Base-by-base conservation (phyloP, 805 yeast genomes). In the Kurtzmaniella cleridarum region DNA sequence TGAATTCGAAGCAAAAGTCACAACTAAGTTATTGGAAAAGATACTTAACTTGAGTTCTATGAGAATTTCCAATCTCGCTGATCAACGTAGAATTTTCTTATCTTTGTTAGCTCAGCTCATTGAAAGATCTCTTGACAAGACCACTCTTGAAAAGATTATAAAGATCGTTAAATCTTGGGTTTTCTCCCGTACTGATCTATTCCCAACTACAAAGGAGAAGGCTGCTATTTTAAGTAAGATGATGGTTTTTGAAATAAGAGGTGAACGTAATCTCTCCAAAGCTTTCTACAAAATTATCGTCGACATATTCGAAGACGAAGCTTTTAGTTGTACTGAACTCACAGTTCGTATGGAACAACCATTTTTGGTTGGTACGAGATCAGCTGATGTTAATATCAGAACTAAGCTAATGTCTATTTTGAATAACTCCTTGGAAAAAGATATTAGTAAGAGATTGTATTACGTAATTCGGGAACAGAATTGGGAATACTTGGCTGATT, bases 271-370 rank as follows among this genome's bases (percentile, higher is more conserved):
- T 1, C 62, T 78, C 38, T 81, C 95, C 0, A 80, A 79, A 46
- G 81, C 83, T 42, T 91, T 86, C 55, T 91, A 90, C 51, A 83
- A 81, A 49, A 85, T 93, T 20, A 83, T 95, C 45, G 79, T 90
- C 24, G 95, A 85, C 48, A 81, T 93, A 17, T 95, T 91, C 59
- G 87, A 84, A 46, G 89, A 86, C 47, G 81, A 83, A 32, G 66
- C 81, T 1, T 72, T 89, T 50, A 78, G 84, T 17, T 78, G 88
- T 47, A 81, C 95, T 1, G 99, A 93, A 54, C 73, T 93, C 23
- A 88, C 97, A 0, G 91, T 89, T 12, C 71, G 98, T 39, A 81
- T 93, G 86, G 99, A 93, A 57, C 97, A 90, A 58, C 95, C 98
- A 20, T 93, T 93, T 60, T 66, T 93, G 50, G 91, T 88, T 8